Evolutionary conservation across 805 yeast species (phyloP).

Genomic region (Nakazawaea holstii): DNA sequence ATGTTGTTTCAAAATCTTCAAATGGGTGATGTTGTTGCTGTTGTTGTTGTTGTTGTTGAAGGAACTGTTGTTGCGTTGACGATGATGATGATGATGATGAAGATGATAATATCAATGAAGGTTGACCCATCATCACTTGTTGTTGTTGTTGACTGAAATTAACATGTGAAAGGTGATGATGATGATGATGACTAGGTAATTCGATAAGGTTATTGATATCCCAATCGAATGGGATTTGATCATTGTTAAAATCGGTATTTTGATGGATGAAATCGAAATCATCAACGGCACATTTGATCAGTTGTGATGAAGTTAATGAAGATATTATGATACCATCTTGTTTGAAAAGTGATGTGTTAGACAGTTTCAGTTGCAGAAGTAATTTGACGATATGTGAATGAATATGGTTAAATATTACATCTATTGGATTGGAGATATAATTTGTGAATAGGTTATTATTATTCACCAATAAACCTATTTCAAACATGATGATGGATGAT

Average conservation of each 20-base stretch:
- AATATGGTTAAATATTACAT: not conserved
- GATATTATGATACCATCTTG: not conserved
- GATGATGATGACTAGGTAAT: not conserved
- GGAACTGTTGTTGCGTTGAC: not conserved
- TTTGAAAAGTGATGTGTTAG: too few relatives aligned
- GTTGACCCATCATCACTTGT: not conserved
- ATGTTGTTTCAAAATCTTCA: constrained; percentile 4
- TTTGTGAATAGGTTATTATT: not conserved
- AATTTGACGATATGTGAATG: too few relatives aligned
- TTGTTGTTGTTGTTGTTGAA: not conserved
- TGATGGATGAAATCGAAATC: constrained; percentile 8
- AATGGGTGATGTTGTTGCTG: not conserved
- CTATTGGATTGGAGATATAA: not conserved
- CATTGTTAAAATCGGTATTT: constrained; percentile 1
- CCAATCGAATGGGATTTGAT: constrained; percentile 10
- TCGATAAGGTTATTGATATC: constrained; percentile 4
- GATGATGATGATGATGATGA: not conserved
- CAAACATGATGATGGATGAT: constrained; percentile 2
- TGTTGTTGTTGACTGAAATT: not conserved
- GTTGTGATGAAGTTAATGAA: not conserved
- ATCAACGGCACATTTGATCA: constrained; percentile 11
- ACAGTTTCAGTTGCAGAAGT: too few relatives aligned
- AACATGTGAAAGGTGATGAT: not conserved
- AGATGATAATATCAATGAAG: too few relatives aligned
- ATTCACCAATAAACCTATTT: constrained; percentile 1